These are phyloP conservation scores for Hymenotorrendiella dingleyae DNA, from an alignment of 2,329 filamentous ascomycete species.

Conservation along the genomic window DNA sequence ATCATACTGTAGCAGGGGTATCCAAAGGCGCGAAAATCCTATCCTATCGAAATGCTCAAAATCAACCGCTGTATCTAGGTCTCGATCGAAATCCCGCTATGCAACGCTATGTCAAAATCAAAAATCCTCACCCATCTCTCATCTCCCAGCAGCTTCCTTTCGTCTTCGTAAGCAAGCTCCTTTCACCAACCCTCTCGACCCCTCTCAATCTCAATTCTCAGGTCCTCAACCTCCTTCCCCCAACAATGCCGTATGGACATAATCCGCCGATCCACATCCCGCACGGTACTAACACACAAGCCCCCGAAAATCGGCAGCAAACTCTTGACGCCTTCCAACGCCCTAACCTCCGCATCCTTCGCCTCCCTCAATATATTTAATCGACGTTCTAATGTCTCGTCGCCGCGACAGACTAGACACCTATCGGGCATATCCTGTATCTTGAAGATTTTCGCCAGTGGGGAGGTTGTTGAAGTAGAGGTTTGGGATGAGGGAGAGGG, in stretches of 20 bases:
- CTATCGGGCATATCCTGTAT: constrained; percentile 19
- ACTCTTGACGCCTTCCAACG: constrained; percentile 12
- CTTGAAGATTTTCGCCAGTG: too few species aligned
- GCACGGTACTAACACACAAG: constrained; percentile 6
- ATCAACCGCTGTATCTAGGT: too few species aligned
- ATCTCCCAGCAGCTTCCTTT: too few species aligned
- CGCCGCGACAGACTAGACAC: constrained; percentile 21
- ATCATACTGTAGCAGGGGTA: too few species aligned
- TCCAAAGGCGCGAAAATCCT: too few species aligned
- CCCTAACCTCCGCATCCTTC: constrained; percentile 13
- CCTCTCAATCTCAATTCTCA: constrained; percentile 25
- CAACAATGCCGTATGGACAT: constrained; percentile 14
- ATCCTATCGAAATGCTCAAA: too few species aligned
- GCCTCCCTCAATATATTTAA: constrained; percentile 11
- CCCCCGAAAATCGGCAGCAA: constrained; percentile 18
- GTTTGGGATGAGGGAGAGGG: too few species aligned
- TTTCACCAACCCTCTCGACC: constrained; percentile 25
- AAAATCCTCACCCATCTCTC: too few species aligned
- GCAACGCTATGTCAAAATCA: too few species aligned
- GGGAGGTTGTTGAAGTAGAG: too few species aligned
- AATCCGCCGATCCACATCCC: constrained; percentile 15
- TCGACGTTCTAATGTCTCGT: constrained; percentile 9
- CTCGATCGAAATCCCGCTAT: too few species aligned
- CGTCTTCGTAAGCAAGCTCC: too few species aligned
- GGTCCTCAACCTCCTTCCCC: constrained; percentile 13